Conservation (phyloP, 169 alveolate genomes). For the Plasmodium sp. region DNA sequence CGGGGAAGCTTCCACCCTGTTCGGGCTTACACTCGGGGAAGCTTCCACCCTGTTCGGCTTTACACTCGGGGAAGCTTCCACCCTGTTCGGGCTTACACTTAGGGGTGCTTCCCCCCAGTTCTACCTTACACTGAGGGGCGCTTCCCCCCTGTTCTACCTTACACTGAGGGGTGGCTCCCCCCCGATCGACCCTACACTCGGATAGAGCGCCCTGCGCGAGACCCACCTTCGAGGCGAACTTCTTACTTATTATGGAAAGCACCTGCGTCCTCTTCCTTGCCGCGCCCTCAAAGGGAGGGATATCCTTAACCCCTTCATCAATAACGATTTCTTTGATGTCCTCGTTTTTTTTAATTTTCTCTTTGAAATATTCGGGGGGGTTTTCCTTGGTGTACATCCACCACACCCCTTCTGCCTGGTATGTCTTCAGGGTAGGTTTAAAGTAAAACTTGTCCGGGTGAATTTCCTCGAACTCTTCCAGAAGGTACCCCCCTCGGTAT, state of each 20-base stretch:
- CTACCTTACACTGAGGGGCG: too few species aligned
- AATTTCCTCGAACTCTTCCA: slow-evolving; percentile 65
- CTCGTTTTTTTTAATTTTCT: background rate
- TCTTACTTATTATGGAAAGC: background rate
- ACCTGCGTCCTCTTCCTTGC: background rate
- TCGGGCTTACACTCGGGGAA: background rate
- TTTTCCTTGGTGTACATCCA: slow-evolving; percentile 71
- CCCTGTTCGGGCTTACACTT: background rate
- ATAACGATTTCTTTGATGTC: slow-evolving; percentile 44
- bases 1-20: background rate
- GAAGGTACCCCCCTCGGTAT: slow-evolving; percentile 60
- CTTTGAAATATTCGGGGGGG: slow-evolving; percentile 55
- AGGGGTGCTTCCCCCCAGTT: too few species aligned
- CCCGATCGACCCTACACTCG: background rate
- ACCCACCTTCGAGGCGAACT: background rate
- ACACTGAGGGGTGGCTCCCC: background rate
- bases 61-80: too few species aligned
- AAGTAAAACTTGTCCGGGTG: slow-evolving; percentile 38
- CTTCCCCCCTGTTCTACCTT: background rate
- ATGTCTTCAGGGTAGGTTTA: slow-evolving; percentile 47
- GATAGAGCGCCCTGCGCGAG: background rate
- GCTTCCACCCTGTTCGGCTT: background rate
- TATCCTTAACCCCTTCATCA: slow-evolving; percentile 8
- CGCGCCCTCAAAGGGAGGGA: background rate
- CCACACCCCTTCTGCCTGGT: slow-evolving; percentile 74